A percentile compares a stretch with the other conserved stretches of the same genome.
Conservation (phyloP, 331 rosid genomes). For the Erythrophleum ivorense region DNA sequence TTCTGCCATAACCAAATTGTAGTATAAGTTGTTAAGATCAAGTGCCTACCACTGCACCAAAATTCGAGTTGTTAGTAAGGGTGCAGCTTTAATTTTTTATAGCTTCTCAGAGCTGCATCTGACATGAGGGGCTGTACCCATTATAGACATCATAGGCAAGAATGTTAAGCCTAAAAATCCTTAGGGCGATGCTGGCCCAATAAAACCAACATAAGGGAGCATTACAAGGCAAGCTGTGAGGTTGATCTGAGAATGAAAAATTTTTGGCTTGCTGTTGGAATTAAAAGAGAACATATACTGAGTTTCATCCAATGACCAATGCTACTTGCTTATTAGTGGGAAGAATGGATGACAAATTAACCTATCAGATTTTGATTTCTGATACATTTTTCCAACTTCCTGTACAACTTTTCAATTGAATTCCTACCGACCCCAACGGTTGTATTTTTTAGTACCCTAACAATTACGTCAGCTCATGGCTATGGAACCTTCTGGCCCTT, state of each 20-base stretch:
- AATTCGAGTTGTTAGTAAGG: no score
- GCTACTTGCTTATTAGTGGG: background rate
- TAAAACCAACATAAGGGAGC: background rate
- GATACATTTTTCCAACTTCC: background rate
- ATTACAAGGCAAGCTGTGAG: constrained; percentile 17
- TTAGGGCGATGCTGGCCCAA: no score
- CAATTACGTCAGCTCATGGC: constrained; percentile 10
- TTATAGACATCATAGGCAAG: no score
- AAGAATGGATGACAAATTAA: background rate
- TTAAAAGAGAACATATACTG: background rate
- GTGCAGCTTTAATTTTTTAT: no score
- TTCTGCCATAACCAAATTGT: background rate
- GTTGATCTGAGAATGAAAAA: constrained; percentile 17
- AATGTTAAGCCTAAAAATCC: no score
- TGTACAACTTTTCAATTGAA: background rate
- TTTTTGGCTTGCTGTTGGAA: constrained; percentile 10
- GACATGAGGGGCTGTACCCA: no score
- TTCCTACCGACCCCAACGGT: constrained; percentile 5
- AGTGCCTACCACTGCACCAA: no score
- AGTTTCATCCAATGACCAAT: background rate
- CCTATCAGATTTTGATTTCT: background rate
- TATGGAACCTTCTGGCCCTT: constrained; percentile 18
- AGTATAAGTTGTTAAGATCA: background rate
- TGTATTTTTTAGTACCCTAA: background rate
- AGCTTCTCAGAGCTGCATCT: no score